Evolutionary conservation across 768 basidiomycete species (phyloP), one percentile per base, ranked within the genome.

Genomic region (Tylopilus balloui): DNA sequence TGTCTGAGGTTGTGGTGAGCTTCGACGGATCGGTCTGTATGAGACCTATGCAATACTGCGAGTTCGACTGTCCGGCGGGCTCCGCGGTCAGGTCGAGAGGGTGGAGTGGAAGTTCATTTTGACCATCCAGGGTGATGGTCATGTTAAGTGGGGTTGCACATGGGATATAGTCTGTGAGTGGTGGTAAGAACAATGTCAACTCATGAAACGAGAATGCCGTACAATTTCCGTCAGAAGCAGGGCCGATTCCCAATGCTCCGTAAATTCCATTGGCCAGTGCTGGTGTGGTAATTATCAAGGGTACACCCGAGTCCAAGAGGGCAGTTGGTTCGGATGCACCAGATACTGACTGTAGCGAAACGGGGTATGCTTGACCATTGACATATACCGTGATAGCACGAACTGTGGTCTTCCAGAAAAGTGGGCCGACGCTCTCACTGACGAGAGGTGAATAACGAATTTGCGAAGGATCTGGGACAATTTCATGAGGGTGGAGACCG

Each of bases 251-350:
- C 45, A 88, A 68, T 4, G 87, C 84, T 9, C 88, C 88, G 50
- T 90, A 91, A 17, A 90, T 84, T 6, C 74, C 87, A 55, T 91
- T 84, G 14, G 88, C 84, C 17, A 91, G 71, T 3, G 57, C 45
- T 4, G 71, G 67, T 0, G 81, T 79, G 6, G 86, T 77, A 1
- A 91, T 62, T 42, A 91, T 88, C 13, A 76, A 48, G 0, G 88
- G 84, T 0, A 81, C 74, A 0, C 88, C 88, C 0, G 83, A 79
- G 62, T 91, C 88, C 28, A 90, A 59, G n/a, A 88, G 75, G 4
- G 85, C 87, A 37, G 74, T 78, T 0, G 86, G 87, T 34, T 68
- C 76, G 20, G 62, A 64, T 3, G 62, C 55, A 19, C 69, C 81
- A 0, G 67, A 71, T 1, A 63, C 61, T 1, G 74, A 70, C 1